Evolutionary conservation across 2,329 filamentous ascomycete species (phyloP), one percentile per base, ranked within the genome.

Genomic region (Orbilia blumenaviensis): DNA sequence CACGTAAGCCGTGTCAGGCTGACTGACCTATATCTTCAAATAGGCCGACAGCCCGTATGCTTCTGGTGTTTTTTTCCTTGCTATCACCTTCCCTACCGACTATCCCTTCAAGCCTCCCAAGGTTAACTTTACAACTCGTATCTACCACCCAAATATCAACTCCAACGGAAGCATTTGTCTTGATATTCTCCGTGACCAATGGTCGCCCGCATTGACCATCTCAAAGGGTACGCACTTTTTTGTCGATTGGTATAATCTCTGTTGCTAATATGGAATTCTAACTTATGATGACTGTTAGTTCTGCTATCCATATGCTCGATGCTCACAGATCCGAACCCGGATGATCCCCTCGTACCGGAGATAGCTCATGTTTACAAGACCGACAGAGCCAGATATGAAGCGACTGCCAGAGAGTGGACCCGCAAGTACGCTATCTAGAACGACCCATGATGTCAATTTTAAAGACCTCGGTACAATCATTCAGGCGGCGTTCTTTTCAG

Each of bases 131-230:
- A 98, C 93, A 81, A 99, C 95, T 79, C 92, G 94, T 83, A 98
- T 99, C 87, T 99, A 99, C 85, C 95, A 99, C 87, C 95, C 95
- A 82, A 99, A 99, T 87, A 99, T 99, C 93, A 99, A 99, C 90
- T 96, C 93, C 80, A 98, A 98, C 85, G 95, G 95, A 85, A 97
- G 94, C 85, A 99, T 99, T 85, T 99, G 95, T 85, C 86, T 99
- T 84, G 95, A 99, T 83, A 99, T 99, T 83, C 87, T 99, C 83
- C 90, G 95, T 87, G 95, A 99, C 85, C 95, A 99, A 87, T 99
- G 95, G 95, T 97, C 94, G 84, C 95, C 95, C 44, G 95, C 95
- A 80, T 87, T 99, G 85, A 99, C 95, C 80, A 98, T 99, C 82
- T 97, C 93, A 78, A 99, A 99, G 90, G 95, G 95, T 97, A 86